Evolutionary conservation across 164 flowering plant genomes (phyloP).

Genomic region (Santalum album): DNA sequence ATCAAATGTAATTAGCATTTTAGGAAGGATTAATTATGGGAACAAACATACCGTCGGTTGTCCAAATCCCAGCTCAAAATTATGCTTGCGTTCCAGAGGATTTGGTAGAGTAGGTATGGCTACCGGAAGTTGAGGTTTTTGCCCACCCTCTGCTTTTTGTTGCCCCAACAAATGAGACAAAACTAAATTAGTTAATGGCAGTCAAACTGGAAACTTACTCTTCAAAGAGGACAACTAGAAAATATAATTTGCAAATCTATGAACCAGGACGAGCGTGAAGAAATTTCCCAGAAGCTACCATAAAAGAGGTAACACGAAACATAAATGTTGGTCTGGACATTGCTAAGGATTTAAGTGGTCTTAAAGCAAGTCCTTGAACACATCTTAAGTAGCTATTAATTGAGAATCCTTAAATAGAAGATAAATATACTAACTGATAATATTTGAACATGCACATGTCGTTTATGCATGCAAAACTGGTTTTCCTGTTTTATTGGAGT

Average conservation of each 20-base stretch:
- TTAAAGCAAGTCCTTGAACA: too few relatives aligned
- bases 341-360: too few relatives aligned
- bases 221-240: background rate
- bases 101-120: constrained; percentile 28
- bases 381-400: too few relatives aligned
- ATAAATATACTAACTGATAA: too few relatives aligned
- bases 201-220: background rate
- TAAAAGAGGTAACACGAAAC: background rate
- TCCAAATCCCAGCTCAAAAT: constrained; percentile 50
- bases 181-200: background rate
- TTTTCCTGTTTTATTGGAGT: too few relatives aligned
- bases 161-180: constrained; percentile 23
- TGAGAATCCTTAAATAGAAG: too few relatives aligned
- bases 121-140: constrained; percentile 26
- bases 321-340: background rate
- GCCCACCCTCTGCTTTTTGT: constrained; percentile 30
- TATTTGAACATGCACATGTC: too few relatives aligned
- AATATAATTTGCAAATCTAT: background rate
- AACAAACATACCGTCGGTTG: constrained; percentile 46
- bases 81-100: constrained; percentile 28
- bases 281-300: background rate
- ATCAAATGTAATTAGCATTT: background rate
- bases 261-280: background rate
- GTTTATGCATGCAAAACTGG: too few relatives aligned
- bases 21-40: background rate